Conservation (phyloP, 2,329 filamentous ascomycete genomes). For the Raffaelea albimanens region DNA sequence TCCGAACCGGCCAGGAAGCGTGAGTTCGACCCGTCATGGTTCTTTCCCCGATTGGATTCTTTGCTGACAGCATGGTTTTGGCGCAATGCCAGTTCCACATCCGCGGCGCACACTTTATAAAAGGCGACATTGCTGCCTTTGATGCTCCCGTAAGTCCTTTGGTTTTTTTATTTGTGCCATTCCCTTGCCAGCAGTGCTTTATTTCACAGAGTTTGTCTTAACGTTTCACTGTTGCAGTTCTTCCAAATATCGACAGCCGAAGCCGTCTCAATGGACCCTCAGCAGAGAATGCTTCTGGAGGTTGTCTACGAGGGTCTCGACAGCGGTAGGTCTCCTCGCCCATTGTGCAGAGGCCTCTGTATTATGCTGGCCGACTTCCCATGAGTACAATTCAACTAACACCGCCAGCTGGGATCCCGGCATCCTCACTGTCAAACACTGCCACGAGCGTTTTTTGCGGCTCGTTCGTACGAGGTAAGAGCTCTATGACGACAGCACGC, state of each 20-base stretch:
- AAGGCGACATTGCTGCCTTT: constrained; percentile 34
- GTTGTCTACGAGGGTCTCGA: constrained; percentile 41
- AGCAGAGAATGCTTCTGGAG: constrained; percentile 42
- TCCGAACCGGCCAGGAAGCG: constrained; percentile 36
- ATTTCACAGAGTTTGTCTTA: too few relatives aligned
- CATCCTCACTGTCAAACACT: constrained; percentile 32
- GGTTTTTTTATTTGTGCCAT: too few relatives aligned
- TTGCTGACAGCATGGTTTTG: not conserved
- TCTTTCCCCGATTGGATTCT: not conserved
- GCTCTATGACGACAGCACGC: too few relatives aligned
- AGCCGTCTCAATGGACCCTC: constrained; percentile 42
- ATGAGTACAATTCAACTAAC: not conserved
- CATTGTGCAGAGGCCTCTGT: not conserved
- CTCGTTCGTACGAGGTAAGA: constrained; percentile 38
- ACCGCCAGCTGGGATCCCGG: constrained; percentile 30
- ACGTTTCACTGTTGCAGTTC: constrained; percentile 32
- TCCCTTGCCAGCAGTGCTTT: too few relatives aligned
- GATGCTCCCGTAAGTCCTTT: constrained; percentile 39
- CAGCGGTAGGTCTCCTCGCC: constrained; percentile 26
- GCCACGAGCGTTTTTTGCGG: constrained; percentile 40
- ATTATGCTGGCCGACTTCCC: constrained; percentile 2
- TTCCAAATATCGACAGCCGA: constrained; percentile 40
- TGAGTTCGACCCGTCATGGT: constrained; percentile 19
- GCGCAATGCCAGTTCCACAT: constrained; percentile 19
- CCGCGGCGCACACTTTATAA: constrained; percentile 40